Base-by-base conservation (phyloP, 306 rosid genomes). In the Malus sylvestris region DNA sequence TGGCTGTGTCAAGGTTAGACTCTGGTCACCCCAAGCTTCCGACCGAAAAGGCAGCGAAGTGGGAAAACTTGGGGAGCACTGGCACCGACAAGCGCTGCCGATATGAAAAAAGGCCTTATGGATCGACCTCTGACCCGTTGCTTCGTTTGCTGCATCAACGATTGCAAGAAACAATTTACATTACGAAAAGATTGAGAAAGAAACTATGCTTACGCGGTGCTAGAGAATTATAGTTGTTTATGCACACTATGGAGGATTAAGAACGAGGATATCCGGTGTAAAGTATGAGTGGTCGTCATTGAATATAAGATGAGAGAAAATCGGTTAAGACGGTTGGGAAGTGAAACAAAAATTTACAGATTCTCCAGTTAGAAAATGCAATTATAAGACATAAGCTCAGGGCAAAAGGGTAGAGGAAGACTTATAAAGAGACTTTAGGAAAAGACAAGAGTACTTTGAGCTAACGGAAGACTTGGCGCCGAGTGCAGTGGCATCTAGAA, bases 21-120 rank as follows among this genome's bases (percentile, higher is more conserved):
- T 80, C 89, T 83, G 13, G 84, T 68, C 65, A 25, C 8, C 44
- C 83, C 78, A 68, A 83, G 77, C 87, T 87, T 91, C 58, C 82
- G 68, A 10, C 89, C 89, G 57, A 89, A 87, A 40, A 89, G 93
- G 71, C 88, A 81, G 19, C 80, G 90, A 13, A 91, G 91, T 72
- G 87, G 90, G 84, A 81, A 86, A 75, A 91, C 89, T 83, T 91
- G 93, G 79, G 89, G 88, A 67, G 59, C 42, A 23, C 93, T 91
- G 40, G 89, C 85, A 69, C 90, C 90, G 15, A 91, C 62, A 23
- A 91, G 86, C 59, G 89, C 89, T 78, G 85, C 85, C 10, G 92
- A 86, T 76, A 87, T 92, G 35, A 89, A 79, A 44, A 86, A n/a
- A 46, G 91, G 11, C 93, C 84, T 91, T 89, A 75, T 89, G 88